A percentile compares a stretch with the other conserved stretches of the same genome.
These are phyloP conservation scores for Blastobotrys chiropterorum DNA, from an alignment of 805 yeast species.

Conservation along the genomic window DNA sequence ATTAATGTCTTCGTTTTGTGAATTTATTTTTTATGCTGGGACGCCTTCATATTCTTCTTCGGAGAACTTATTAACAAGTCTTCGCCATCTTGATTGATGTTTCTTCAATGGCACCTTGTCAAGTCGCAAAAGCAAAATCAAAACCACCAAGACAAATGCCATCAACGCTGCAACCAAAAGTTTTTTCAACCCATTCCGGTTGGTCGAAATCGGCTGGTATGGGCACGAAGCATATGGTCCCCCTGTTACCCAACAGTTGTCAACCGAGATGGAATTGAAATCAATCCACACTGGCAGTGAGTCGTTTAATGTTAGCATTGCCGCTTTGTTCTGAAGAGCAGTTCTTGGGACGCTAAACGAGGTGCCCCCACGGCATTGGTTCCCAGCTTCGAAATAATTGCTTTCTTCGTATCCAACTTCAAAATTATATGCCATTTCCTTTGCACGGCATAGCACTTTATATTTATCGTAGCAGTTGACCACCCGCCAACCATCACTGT, in stretches of 20 bases:
- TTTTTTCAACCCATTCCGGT: conserved; percentile 53
- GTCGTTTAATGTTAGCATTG: conserved; percentile 11
- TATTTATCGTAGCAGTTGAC: conserved; percentile 56
- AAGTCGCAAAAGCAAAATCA: conserved; percentile 51
- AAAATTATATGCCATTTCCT: conserved; percentile 33
- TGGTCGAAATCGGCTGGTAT: conserved; percentile 50
- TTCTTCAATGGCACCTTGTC: conserved; percentile 63
- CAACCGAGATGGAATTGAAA: conserved; percentile 66
- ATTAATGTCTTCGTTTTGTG: conserved; percentile 12
- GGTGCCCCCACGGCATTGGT: conserved; percentile 32
- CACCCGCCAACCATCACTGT: conserved; percentile 52
- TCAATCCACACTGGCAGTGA: conserved; percentile 66
- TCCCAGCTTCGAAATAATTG: conserved; percentile 28
- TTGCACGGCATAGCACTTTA: conserved; percentile 51
- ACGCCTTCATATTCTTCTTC: conserved; percentile 78
- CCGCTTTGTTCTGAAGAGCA: conserved; percentile 40
- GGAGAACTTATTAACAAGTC: conserved; percentile 46
- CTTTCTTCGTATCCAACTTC: conserved; percentile 32
- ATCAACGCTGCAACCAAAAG: conserved; percentile 63
- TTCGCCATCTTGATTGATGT: conserved; percentile 62
- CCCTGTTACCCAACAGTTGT: conserved; percentile 80
- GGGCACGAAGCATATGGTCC: conserved; percentile 79
- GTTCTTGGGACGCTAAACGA: conserved; percentile 44
- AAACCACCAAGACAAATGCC: conserved; percentile 44
- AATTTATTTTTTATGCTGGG: conserved; percentile 48